Conservation (phyloP, 805 yeast genomes). For the Vanderwaltozyma verrucispora region DNA sequence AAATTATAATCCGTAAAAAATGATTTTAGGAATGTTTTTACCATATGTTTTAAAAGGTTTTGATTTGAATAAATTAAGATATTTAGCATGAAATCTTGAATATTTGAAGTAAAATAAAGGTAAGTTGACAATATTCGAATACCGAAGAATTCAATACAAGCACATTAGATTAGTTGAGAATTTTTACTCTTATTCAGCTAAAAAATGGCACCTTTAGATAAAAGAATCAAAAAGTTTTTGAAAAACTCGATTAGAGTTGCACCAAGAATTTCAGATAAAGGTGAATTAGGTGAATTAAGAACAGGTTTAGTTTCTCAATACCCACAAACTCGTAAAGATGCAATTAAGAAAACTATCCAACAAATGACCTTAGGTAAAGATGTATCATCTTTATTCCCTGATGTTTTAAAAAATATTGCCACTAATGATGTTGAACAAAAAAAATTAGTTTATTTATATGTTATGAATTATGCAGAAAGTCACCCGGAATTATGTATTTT, state of each 20-base stretch:
- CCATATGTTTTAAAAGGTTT: too few relatives aligned
- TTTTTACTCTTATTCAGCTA: too few relatives aligned
- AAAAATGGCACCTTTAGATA: constrained; percentile 27
- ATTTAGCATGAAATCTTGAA: too few relatives aligned
- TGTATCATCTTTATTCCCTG: constrained; percentile 90
- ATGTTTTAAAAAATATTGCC: constrained; percentile 90
- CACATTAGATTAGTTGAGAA: too few relatives aligned
- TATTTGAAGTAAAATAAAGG: too few relatives aligned
- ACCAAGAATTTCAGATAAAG: constrained; percentile 33
- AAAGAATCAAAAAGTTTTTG: constrained; percentile 27
- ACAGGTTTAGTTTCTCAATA: constrained; percentile 89
- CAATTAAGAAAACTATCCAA: constrained; percentile 91
- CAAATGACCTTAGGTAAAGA: constrained; percentile 99
- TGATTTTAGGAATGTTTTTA: too few relatives aligned
- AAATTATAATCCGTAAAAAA: too few relatives aligned
- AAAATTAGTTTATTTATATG: constrained; percentile 84
- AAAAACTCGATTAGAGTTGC: constrained; percentile 29
- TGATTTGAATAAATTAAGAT: too few relatives aligned
- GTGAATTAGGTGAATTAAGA: constrained; percentile 85
- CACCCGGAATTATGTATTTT: constrained; percentile 93
- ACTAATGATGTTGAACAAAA: constrained; percentile 95
- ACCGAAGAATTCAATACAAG: too few relatives aligned
- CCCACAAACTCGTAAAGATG: constrained; percentile 90
- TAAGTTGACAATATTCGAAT: too few relatives aligned
- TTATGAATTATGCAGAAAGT: constrained; percentile 95